phyloP scores from a whole-genome alignment of 495 filamentous ascomycete genomes.

The Eremomyces bilateralis region DNA sequence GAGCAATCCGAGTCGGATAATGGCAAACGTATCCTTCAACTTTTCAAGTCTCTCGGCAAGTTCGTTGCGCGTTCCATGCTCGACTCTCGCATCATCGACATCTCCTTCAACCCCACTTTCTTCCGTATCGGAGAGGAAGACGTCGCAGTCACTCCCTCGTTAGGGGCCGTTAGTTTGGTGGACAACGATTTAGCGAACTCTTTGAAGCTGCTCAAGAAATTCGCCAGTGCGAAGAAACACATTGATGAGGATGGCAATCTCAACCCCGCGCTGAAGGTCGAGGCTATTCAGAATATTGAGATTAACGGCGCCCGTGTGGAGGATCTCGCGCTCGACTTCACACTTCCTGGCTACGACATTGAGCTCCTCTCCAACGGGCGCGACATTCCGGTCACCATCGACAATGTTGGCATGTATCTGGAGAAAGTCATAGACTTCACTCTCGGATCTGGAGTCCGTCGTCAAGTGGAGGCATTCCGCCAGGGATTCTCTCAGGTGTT shows the following conservation, averaged over 20 bases:
- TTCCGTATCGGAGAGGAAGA: constrained; percentile 76
- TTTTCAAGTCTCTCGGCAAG: constrained; percentile 89
- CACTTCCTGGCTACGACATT: constrained; percentile 83
- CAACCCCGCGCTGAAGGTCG: constrained; percentile 42
- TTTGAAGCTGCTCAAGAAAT: constrained; percentile 71
- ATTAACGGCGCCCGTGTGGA: constrained; percentile 60
- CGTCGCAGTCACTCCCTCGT: constrained; percentile 54
- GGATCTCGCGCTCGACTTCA: constrained; percentile 82
- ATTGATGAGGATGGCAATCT: constrained; percentile 49
- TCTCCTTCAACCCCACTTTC: constrained; percentile 93
- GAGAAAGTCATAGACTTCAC: constrained; percentile 85
- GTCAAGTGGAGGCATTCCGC: constrained; percentile 81
- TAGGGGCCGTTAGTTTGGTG: constrained; percentile 81
- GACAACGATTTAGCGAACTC: constrained; percentile 73
- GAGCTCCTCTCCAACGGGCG: constrained; percentile 59
- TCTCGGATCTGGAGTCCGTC: constrained; percentile 62
- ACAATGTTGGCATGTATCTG: constrained; percentile 74
- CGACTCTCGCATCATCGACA: constrained; percentile 92
- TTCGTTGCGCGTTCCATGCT: constrained; percentile 98
- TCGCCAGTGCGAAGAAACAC: constrained; percentile 56
- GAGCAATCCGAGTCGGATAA: constrained; percentile 50
- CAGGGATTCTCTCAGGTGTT: constrained; percentile 90
- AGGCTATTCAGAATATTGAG: constrained; percentile 40
- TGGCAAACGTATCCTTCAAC: constrained; percentile 59
- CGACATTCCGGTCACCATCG: constrained; percentile 55